Base-by-base conservation (phyloP, 2,329 filamentous ascomycete genomes). In the Trichoderma sp. region DNA sequence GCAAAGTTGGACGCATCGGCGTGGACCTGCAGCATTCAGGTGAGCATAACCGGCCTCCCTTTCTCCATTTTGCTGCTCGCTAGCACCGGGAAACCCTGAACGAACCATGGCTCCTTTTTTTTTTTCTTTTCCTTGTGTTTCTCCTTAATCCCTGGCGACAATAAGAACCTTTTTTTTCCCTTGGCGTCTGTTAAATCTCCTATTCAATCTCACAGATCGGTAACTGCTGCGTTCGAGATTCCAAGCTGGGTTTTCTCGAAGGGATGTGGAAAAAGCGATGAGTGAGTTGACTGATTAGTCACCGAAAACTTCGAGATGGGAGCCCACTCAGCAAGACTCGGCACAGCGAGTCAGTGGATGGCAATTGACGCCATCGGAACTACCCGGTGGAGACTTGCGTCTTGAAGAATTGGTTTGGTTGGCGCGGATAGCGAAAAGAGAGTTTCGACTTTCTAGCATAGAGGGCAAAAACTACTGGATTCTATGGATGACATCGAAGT, bases 1-100 rank as follows among this genome's bases (percentile, higher is more conserved):
- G 83, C 84, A 79, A 95, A 95, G 75, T 88, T 92, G 64, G 91
- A 92, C 3, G 92, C 88, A 77, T 95, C 92, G 63, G 92, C 92
- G 81, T 95, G 92, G 69, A 92, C 90, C 91, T 89, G 68, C 65
- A 47, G 63, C 64, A 29, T 58, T 62, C 52, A 57, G 57, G 58
- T 70, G 64, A 70, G 69, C 63, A 66, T 24, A 40, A 49, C 53
- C 53, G 33, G 47, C 60, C 68, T 52, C 40, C 40, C 16, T 40
- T 59, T 59, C 60, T 31, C 56, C 33, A 60, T 40, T 21, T 43
- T 35, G 40, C 40, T 53, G 19, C 40, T 35, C 52, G 27, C 53
- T 61, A 55, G 56, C 43, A 27, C 19, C 21, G 63, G 37, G 61
- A n/a, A 40, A n/a, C 60, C 55, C 21, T 56, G 33, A 47, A 68